Percentiles rank a stretch among this genome's conserved stretches.
These are phyloP conservation scores for Rheum nobile DNA, from an alignment of 148 eudicot genomes.

Conservation along the genomic window DNA sequence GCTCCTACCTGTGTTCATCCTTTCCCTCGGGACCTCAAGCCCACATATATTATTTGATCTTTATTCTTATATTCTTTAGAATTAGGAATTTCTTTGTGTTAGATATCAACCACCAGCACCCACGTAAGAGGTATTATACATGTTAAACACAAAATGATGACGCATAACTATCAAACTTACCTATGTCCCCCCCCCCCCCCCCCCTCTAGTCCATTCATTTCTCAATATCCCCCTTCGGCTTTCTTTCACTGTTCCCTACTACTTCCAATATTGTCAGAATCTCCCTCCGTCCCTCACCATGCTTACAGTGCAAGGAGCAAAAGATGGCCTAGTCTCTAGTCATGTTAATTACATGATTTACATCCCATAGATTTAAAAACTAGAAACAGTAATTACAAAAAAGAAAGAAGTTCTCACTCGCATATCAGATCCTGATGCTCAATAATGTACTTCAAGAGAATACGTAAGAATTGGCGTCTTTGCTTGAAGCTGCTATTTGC, in stretches of 20 bases:
- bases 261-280: neutral
- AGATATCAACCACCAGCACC: neutral
- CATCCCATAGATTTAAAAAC: neutral
- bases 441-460: slow-evolving; percentile 87
- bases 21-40: neutral
- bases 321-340: neutral
- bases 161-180: neutral
- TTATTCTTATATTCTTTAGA: neutral
- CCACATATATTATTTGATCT: neutral
- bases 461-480: slow-evolving; percentile 85
- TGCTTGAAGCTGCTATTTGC: slow-evolving; percentile 94
- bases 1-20: neutral
- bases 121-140: neutral
- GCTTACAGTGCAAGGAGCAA: neutral
- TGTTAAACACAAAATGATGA: neutral
- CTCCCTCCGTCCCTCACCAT: neutral
- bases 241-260: neutral
- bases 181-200: neutral
- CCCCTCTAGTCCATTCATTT: neutral
- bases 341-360: neutral
- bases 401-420: slow-evolving; percentile 51
- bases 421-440: slow-evolving; percentile 97
- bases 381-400: neutral
- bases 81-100: neutral
- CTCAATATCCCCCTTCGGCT: neutral